These are phyloP conservation scores for Scutellaria galericulata DNA, from an alignment of 257 asterid species.

Conservation along the genomic window DNA sequence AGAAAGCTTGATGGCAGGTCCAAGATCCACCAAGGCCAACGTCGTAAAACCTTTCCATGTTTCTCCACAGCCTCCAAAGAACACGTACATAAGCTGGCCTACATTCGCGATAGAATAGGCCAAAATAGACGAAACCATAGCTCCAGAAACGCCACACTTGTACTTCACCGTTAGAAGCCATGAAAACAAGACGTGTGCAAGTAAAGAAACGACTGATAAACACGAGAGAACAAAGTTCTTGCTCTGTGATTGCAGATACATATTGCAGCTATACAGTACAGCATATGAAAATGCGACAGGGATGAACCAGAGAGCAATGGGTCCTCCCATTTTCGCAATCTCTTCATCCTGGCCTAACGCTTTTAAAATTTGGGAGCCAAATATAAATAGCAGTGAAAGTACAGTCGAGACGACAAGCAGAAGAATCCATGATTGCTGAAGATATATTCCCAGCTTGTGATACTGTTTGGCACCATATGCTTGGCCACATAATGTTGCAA, in stretches of 20 bases:
- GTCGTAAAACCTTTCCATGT: slow-evolving; percentile 69
- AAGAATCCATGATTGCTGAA: slow-evolving; percentile 71
- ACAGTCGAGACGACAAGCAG: slow-evolving; percentile 38
- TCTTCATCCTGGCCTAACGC: slow-evolving; percentile 63
- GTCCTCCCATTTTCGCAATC: slow-evolving; percentile 50
- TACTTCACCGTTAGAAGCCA: slow-evolving; percentile 60
- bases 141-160: slow-evolving; percentile 57
- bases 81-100: slow-evolving; percentile 54
- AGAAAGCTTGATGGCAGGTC: slow-evolving; percentile 65
- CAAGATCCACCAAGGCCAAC: slow-evolving; percentile 60
- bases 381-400: slow-evolving; percentile 40
- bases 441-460: slow-evolving; percentile 74
- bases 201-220: slow-evolving; percentile 47
- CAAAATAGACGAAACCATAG: slow-evolving; percentile 58
- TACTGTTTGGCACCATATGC: slow-evolving; percentile 71
- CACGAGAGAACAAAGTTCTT: slow-evolving; percentile 63
- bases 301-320: slow-evolving; percentile 57
- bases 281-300: slow-evolving; percentile 50
- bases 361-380: slow-evolving; percentile 52
- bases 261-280: slow-evolving; percentile 57
- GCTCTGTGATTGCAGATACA: slow-evolving; percentile 74
- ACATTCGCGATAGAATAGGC: slow-evolving; percentile 62
- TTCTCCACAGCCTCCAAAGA: slow-evolving; percentile 62
- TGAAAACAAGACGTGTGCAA: slow-evolving; percentile 51
- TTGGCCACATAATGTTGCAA: slow-evolving; percentile 72